Conservation (phyloP, 192 early-diverging fungal species). For the Backusella westeae region DNA sequence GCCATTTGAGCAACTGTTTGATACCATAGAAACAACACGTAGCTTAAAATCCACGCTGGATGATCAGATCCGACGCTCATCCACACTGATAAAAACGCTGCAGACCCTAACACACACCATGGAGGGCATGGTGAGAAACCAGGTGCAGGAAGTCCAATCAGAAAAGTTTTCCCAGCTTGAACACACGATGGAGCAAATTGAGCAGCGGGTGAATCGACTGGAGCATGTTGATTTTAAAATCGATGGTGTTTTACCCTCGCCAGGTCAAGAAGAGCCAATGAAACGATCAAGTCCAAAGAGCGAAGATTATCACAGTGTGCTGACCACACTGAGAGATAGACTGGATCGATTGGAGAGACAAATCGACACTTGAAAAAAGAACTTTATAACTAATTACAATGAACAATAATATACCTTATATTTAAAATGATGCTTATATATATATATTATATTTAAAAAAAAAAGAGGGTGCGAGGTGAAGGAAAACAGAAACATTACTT, state of each 20-base stretch:
- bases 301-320: slow-evolving; percentile 24
- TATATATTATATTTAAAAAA: neutral
- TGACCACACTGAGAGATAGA: slow-evolving; percentile 19
- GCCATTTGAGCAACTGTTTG: slow-evolving; percentile 51
- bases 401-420: neutral
- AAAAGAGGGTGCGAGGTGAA: neutral
- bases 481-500: neutral
- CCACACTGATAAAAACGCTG: slow-evolving; percentile 69
- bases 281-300: neutral
- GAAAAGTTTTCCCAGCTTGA: slow-evolving; percentile 50
- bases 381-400: neutral
- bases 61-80: slow-evolving; percentile 72
- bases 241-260: neutral
- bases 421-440: slow-evolving; percentile 1
- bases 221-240: neutral
- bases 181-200: slow-evolving; percentile 35
- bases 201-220: slow-evolving; percentile 10
- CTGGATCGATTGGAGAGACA: slow-evolving; percentile 27
- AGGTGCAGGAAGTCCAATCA: slow-evolving; percentile 72
- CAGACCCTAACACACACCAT: slow-evolving; percentile 70
- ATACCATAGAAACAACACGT: slow-evolving; percentile 56
- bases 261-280: neutral
- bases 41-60: slow-evolving; percentile 64
- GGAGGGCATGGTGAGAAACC: slow-evolving; percentile 67
- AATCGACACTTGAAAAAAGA: slow-evolving; percentile 11